Base-by-base conservation (phyloP, 1,284 basidiomycete genomes). In the Apiotrichum gracile region DNA sequence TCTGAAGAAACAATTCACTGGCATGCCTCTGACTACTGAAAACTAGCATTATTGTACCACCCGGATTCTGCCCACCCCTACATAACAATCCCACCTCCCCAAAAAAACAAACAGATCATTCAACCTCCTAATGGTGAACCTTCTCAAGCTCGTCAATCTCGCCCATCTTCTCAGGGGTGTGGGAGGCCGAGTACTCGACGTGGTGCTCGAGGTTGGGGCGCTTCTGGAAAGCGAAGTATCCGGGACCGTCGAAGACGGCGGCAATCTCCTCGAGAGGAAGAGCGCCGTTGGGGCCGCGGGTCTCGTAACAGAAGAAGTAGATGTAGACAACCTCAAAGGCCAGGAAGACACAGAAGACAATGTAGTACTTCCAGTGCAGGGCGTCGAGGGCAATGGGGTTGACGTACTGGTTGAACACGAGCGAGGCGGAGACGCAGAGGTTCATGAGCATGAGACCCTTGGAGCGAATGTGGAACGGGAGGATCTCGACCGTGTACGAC, bases 391-490 rank as follows among this genome's bases (percentile, higher is more conserved):
- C 74, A 47, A 73, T 61, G 25, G 72, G 72, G 64, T 73, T 75
- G 49, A 68, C 63, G 58, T 64, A 75, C 53, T 74, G 70, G 62
- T 73, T 70, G 58, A 69, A 58, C 42, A 67, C 64, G 35, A 72
- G 66, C 5, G 69, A 63, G 33, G 62, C 61, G 61, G 70, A 69
- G 60, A 73, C 70, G 34, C 60, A 55, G 38, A 73, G 60, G 41
- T 66, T 60, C 58, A 69, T 61, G 57, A 88, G 68, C 60, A 80
- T 86, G 76, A 88, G 82, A 52, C 86, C 86, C 78, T 88, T 88
- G 45, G 87, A 85, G 66, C 87, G 85, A 49, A 88, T 50, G 22
- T 53, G 38, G 58, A 59, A 65, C n/a, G 62, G 61, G 3, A 62
- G 52, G 35, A 59, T 55, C 26, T 61, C 59, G 33, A 61, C 59